These are phyloP conservation scores for Panaeolus papilionaceus DNA, from an alignment of 768 basidiomycete species.

Conservation along the genomic window DNA sequence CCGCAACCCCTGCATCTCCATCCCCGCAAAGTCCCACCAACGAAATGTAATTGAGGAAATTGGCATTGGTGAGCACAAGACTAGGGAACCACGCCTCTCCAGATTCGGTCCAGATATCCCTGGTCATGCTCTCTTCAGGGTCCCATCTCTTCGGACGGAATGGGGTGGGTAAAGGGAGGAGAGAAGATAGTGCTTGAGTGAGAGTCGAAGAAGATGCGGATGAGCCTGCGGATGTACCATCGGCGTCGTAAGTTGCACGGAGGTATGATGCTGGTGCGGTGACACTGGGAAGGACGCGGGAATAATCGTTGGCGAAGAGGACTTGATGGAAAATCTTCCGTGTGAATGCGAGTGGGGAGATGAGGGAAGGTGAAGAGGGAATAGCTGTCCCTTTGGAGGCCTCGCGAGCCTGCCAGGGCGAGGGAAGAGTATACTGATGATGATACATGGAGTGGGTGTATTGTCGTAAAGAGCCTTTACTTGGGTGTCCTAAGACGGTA, in stretches of 20 bases:
- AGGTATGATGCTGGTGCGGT: constrained; percentile 44
- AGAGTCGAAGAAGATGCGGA: constrained; percentile 6
- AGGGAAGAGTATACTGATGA: constrained; percentile 1
- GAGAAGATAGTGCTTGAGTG: background rate
- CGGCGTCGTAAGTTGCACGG: constrained; percentile 33
- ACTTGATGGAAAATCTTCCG: constrained; percentile 60
- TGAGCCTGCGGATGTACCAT: constrained; percentile 24
- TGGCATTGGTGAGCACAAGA: constrained; percentile 51
- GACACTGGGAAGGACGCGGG: constrained; percentile 33
- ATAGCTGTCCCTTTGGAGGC: background rate
- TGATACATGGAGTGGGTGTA: constrained; percentile 45
- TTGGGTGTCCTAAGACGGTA: constrained; percentile 33
- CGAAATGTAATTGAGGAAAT: constrained; percentile 64
- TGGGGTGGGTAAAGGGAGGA: constrained; percentile 15
- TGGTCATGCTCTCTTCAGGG: background rate
- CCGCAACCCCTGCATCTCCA: constrained; percentile 20
- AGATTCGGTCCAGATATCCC: background rate
- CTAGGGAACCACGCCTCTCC: constrained; percentile 25
- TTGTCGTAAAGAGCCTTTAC: constrained; percentile 26
- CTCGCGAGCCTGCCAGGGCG: background rate
- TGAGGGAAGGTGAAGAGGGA: background rate
- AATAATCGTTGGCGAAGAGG: constrained; percentile 56
- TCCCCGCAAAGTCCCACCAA: constrained; percentile 55
- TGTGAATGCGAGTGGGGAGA: constrained; percentile 51
- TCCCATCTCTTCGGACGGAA: constrained; percentile 8